These are phyloP conservation scores for Fragaria iinumae DNA, from an alignment of 306 rosid species.

Conservation along the genomic window DNA sequence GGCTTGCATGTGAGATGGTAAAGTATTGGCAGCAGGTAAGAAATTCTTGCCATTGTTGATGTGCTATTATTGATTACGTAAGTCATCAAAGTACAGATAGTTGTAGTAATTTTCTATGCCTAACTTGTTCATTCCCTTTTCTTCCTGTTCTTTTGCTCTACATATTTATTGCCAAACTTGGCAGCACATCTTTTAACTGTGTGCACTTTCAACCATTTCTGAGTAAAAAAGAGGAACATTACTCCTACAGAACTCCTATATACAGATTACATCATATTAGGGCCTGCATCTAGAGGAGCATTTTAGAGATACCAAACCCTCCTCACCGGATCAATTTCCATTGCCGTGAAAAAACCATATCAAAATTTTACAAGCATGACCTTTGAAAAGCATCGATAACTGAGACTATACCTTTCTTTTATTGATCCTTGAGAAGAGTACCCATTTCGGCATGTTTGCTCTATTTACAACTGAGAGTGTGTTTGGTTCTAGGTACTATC, in stretches of 20 bases:
- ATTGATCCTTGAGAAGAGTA: not conserved
- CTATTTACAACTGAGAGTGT: not conserved
- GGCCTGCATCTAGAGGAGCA: not conserved
- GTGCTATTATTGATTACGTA: not conserved
- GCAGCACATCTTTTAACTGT: not conserved
- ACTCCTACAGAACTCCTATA: constrained; percentile 7
- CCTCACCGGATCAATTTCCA: not conserved
- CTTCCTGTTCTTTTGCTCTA: constrained; percentile 1
- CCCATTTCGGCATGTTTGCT: not conserved
- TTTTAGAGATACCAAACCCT: not conserved
- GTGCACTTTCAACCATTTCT: not conserved
- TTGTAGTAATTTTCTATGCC: not conserved
- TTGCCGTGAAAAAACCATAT: not conserved
- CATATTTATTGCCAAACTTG: not conserved
- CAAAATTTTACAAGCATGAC: not conserved
- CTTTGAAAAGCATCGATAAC: not conserved
- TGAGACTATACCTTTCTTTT: not conserved
- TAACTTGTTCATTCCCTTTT: not conserved
- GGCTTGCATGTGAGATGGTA: constrained; percentile 98
- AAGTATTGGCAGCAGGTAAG: constrained; percentile 98
- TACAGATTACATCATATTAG: not conserved
- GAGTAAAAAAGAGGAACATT: not conserved
- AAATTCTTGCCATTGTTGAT: not conserved
- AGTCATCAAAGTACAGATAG: constrained; percentile 3
- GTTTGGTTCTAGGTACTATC: constrained; percentile 9